Conservation (phyloP, 2,329 filamentous ascomycete genomes). For the Aspergillus latus region DNA sequence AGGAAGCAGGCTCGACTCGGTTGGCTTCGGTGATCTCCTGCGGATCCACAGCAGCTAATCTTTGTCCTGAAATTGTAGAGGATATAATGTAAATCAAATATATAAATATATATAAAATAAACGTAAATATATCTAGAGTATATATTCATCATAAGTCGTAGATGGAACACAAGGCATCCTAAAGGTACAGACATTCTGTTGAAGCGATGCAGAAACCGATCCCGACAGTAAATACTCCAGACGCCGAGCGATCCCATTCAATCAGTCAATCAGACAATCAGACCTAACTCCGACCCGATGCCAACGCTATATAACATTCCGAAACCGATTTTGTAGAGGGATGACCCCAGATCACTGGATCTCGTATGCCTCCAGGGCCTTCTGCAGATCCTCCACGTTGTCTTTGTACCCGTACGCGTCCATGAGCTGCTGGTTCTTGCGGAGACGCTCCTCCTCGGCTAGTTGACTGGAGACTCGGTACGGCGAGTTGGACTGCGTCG, state of each 20-base stretch:
- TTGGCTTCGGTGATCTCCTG: background rate
- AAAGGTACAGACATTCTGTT: background rate
- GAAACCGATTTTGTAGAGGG: no score
- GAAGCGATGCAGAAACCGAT: no score
- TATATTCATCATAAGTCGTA: background rate
- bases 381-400: slow-evolving; percentile 45
- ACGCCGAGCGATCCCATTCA: no score
- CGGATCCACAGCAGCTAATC: background rate
- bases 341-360: slow-evolving; percentile 30
- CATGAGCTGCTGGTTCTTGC: slow-evolving; percentile 43
- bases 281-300: background rate
- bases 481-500: slow-evolving; percentile 1
- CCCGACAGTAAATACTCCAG: no score
- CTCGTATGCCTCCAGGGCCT: slow-evolving; percentile 47
- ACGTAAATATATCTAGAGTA: no score
- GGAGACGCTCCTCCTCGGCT: slow-evolving; percentile 32
- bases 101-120: no score
- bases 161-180: no score
- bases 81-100: no score
- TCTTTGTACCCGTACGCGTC: slow-evolving; percentile 49
- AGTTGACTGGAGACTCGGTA: background rate
- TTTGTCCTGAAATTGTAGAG: background rate
- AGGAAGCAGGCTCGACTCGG: background rate
- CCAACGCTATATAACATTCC: background rate
- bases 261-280: background rate